Conservation (phyloP, 1,284 basidiomycete species). For the Ustilago xerochloae region DNA sequence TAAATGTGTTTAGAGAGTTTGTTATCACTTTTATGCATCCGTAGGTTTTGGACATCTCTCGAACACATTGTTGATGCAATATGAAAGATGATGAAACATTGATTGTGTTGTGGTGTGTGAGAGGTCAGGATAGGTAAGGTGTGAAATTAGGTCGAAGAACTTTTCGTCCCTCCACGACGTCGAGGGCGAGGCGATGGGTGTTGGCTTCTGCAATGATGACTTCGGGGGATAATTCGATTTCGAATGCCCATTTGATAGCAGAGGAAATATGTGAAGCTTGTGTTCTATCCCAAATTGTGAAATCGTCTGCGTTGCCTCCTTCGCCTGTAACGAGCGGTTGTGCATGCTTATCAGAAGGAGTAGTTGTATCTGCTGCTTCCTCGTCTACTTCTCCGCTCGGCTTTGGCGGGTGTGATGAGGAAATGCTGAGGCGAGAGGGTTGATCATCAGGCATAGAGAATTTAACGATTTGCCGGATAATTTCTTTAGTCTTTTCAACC, state of each 20-base stretch:
- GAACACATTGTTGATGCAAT: too few species aligned
- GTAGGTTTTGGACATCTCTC: constrained; percentile 1
- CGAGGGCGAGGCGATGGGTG: constrained; percentile 77
- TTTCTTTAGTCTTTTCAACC: constrained; percentile 72
- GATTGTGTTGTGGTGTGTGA: neutral
- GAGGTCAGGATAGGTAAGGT: constrained; percentile 26
- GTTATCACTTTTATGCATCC: constrained; percentile 64
- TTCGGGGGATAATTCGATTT: constrained; percentile 86
- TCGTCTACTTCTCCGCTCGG: neutral
- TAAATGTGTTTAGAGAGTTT: constrained; percentile 49
- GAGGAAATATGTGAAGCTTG: constrained; percentile 88
- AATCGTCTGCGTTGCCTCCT: constrained; percentile 82
- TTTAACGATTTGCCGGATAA: constrained; percentile 75
- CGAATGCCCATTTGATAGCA: constrained; percentile 82
- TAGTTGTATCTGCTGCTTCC: too few species aligned
- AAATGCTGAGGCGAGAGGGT: constrained; percentile 26
- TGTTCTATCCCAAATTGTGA: constrained; percentile 87
- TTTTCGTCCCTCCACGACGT: constrained; percentile 84
- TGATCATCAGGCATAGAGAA: constrained; percentile 16
- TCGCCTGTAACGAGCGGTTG: constrained; percentile 1
- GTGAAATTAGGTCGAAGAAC: constrained; percentile 70
- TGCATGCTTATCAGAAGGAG: too few species aligned
- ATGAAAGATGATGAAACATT: neutral
- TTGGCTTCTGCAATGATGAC: constrained; percentile 95
- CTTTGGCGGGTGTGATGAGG: neutral